phyloP scores from a whole-genome alignment of 805 yeast genomes.

The Myxozyma neglecta region DNA sequence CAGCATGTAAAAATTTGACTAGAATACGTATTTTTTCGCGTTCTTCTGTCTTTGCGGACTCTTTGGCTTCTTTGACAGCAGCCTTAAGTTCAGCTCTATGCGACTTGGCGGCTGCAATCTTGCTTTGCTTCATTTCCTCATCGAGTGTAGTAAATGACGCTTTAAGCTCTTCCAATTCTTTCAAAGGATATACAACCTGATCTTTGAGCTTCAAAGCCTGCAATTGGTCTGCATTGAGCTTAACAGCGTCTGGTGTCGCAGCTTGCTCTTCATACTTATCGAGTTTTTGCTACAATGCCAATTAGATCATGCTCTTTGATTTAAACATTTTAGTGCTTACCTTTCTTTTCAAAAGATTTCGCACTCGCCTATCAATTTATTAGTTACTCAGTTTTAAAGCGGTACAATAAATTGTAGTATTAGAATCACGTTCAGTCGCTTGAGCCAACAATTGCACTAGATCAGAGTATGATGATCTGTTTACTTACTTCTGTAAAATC shows the following conservation, averaged over 20 bases:
- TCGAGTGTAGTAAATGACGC: constrained; percentile 33
- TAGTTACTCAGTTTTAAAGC: not conserved
- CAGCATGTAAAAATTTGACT: constrained; percentile 39
- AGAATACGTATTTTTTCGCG: constrained; percentile 32
- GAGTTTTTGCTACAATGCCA: constrained; percentile 19
- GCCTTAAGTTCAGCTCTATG: constrained; percentile 20
- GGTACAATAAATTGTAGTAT: not conserved
- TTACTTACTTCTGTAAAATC: constrained; percentile 20
- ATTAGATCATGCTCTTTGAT: not conserved
- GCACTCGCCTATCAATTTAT: constrained; percentile 35
- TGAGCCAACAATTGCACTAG: not conserved
- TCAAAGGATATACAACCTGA: constrained; percentile 41
- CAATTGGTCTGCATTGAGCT: constrained; percentile 41
- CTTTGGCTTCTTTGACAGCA: constrained; percentile 21
- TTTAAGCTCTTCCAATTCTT: constrained; percentile 39
- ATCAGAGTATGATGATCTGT: not conserved
- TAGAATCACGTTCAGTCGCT: not conserved
- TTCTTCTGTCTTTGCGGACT: constrained; percentile 27
- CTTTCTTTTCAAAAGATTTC: constrained; percentile 43
- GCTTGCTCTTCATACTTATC: constrained; percentile 41
- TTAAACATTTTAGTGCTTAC: not conserved
- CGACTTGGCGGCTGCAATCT: constrained; percentile 15
- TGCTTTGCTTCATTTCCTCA: constrained; percentile 21
- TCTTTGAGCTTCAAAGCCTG: constrained; percentile 40
- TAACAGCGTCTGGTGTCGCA: constrained; percentile 33